Evolutionary conservation across 495 filamentous ascomycete genomes (phyloP), one percentile per base, ranked within the genome.

Genomic region (Umbilicaria muhlenbergii): DNA sequence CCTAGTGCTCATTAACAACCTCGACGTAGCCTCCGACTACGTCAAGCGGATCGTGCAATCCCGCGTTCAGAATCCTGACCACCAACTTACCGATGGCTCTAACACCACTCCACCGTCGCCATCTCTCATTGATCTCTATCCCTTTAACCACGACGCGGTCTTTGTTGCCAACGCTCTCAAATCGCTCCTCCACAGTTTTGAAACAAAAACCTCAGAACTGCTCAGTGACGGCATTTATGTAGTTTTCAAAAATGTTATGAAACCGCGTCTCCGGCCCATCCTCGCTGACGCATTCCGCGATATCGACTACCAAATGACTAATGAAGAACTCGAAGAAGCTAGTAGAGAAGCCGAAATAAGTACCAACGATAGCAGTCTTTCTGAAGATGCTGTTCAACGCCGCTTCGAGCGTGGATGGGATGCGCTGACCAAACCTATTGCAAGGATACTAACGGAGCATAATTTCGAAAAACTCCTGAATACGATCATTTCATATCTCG

Each of bases 1-100:
- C 62, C 76, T 95, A 8, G 78, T 96, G 11, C 75, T 94, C 21
- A 85, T 94, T 55, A 98, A 98, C 67, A 93, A 89, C 56, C 75
- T 98, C 18, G 91, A 96, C 58, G 68, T 93, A 17, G 78, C 83
- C 12, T 79, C 81, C 45, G 86, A 94, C 53, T 98, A 98, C 60
- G 70, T 87, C 42, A 73, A 76, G 32, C 86, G 89, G 37, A 94
- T 98, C 51, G 75, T 95, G 41, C 65, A 76, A 36, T 68, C 74
- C 35, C 74, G 79, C 40, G 56, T 83, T 11, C 70, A 66, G 44
- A 56, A 35, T 31, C 34, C 15, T 14, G 24, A 38, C 3, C 36
- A 46, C 12, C 42, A 52, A 46, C 47, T 42, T 21, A 55, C 55
- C 11, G 43, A 55, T 16, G 60, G 58, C 19, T 24, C 44, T 14